Evolutionary conservation across 306 rosid species (phyloP), one percentile per base, ranked within the genome.

Genomic region (Cicer cuneatum): DNA sequence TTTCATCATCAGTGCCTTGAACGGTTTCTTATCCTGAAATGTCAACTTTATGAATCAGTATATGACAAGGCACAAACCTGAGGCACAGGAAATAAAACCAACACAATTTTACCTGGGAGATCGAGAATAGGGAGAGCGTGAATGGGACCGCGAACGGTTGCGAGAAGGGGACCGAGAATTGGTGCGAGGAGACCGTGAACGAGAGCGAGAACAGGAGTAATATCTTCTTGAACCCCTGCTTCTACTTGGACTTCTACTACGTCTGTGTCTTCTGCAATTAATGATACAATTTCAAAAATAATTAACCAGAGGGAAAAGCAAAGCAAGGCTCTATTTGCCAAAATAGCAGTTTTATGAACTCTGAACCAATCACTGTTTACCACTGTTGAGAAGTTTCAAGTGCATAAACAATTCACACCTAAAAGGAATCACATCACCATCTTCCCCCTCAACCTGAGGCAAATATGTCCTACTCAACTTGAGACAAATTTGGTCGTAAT

Each of bases 231-330:
- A 90, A 74, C 95, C 77, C 83, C 90, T 89, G 85, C 89, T 91
- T 85, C 96, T 82, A 78, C 91, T 82, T 40, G 88, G 96, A 84
- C 97, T 94, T 82, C 96, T 90, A 76, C 96, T 89, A 5, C 76
- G 92, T 35, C 85, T 79, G 82, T 86, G 56, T 75, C 97, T 89
- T 83, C 97, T 89, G 88, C 87, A 81, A 39, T 57, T 61, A 33
- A 56, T 74, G 70, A 69, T 12, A 68, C 15, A 62, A 40, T 69
- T 6, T 51, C 73, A 70, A 38, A 7, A 10, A 18, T 52, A 80
- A 35, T 47, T 33, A 52, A 72, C 57, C 35, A 7, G 14, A 13
- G 41, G 47, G 16, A 10, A 71, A 15, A 65, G 62, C 11, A 54
- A 7, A 62, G 21, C 12, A 14, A 19, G 29, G 11, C 53, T 45